Evolutionary conservation across 1,284 basidiomycete genomes (phyloP).

Genomic region (Cutaneotrichosporon cavernicola): DNA sequence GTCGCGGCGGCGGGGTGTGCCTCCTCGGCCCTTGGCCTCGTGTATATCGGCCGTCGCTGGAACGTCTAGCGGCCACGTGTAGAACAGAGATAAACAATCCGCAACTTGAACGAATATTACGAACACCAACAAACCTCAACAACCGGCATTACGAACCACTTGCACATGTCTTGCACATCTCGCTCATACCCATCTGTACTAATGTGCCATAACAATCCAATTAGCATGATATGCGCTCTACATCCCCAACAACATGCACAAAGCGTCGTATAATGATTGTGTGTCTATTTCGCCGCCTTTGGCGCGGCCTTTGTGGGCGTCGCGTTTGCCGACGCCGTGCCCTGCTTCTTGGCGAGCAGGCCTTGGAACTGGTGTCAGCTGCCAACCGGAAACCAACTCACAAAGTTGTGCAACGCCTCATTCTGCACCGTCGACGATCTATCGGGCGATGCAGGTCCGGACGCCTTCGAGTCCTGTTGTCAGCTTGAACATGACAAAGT

Average conservation of each 20-base stretch:
- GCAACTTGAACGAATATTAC: too few relatives aligned
- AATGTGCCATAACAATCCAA: constrained; percentile 6
- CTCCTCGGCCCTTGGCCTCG: constrained; percentile 38
- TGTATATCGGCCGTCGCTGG: constrained; percentile 45
- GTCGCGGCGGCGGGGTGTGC: constrained; percentile 42
- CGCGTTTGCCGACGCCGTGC: constrained; percentile 7
- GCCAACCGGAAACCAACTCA: constrained; percentile 24
- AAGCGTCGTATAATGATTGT: constrained; percentile 4
- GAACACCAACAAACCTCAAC: background rate
- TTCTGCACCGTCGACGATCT: constrained; percentile 30
- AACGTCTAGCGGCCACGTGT: constrained; percentile 32
- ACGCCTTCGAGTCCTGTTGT: constrained; percentile 32
- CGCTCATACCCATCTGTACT: background rate
- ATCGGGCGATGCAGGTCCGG: constrained; percentile 26
- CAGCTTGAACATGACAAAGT: background rate
- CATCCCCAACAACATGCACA: constrained; percentile 5
- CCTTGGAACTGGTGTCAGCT: constrained; percentile 44
- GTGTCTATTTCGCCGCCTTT: constrained; percentile 19
- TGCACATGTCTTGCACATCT: background rate
- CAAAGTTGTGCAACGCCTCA: constrained; percentile 53
- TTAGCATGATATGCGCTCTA: constrained; percentile 12
- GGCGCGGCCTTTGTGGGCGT: constrained; percentile 28
- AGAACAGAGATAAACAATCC: background rate
- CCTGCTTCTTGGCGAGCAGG: constrained; percentile 36
- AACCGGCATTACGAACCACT: constrained; percentile 1